Conservation (phyloP, 78 protist species). For the Dictyostelium firmibasis region DNA sequence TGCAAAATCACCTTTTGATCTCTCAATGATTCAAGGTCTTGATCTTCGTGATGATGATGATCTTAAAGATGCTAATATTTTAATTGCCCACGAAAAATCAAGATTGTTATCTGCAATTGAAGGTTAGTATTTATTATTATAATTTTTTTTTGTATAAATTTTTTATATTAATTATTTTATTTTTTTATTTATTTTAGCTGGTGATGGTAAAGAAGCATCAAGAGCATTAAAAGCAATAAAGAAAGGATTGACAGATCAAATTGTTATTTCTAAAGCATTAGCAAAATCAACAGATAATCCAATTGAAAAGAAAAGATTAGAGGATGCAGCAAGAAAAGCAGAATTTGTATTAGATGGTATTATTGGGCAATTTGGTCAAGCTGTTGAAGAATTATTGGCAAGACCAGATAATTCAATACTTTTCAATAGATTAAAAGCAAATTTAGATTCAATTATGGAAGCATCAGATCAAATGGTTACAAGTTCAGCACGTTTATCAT, state of each 20-base stretch:
- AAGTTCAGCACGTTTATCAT: conserved; percentile 55
- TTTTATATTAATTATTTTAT: neutral
- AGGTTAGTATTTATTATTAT: neutral
- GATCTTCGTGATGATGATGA: conserved; percentile 77
- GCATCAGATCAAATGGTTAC: conserved; percentile 67
- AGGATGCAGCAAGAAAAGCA: conserved; percentile 65
- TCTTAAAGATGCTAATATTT: conserved; percentile 42
- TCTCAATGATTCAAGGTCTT: conserved; percentile 64
- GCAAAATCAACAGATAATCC: conserved; percentile 78
- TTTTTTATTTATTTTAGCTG: conserved; percentile 28
- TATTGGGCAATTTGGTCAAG: conserved; percentile 61
- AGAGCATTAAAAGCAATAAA: conserved; percentile 73
- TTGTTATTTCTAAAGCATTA: conserved; percentile 66
- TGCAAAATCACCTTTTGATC: conserved; percentile 75
- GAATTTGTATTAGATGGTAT: conserved; percentile 38
- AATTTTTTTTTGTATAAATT: neutral
- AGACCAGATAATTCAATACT: conserved; percentile 39
- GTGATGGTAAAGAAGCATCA: conserved; percentile 75
- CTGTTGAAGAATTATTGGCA: conserved; percentile 35
- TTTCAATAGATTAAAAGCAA: conserved; percentile 10
- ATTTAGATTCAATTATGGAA: conserved; percentile 33
- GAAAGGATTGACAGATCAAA: conserved; percentile 64
- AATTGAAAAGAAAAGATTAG: conserved; percentile 39
- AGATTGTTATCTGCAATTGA: conserved; percentile 61
- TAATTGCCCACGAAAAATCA: conserved; percentile 55